phyloP scores from a whole-genome alignment of 2,329 filamentous ascomycete species.

The Colletotrichum magnum region DNA sequence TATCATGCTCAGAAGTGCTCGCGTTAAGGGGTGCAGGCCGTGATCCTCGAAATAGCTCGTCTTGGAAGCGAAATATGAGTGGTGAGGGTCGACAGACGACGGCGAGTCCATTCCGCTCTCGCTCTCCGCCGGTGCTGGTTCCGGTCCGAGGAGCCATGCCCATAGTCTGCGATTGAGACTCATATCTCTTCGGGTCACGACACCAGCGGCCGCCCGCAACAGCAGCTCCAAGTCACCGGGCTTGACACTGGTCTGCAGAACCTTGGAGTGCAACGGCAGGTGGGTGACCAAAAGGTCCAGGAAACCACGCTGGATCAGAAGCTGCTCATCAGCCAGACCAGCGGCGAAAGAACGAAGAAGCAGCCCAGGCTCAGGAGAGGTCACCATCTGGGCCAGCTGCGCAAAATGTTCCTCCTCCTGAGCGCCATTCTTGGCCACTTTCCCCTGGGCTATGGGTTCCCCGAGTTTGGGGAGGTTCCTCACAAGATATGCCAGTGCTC shows the following conservation, averaged over 20 bases:
- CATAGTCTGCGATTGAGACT: constrained; percentile 95
- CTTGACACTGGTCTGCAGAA: constrained; percentile 83
- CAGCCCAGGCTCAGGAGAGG: constrained; percentile 91
- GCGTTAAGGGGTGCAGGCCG: constrained; percentile 81
- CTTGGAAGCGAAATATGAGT: constrained; percentile 66
- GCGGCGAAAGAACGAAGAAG: constrained; percentile 93
- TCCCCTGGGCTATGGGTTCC: constrained; percentile 50
- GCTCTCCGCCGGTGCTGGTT: constrained; percentile 63
- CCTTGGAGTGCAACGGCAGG: constrained; percentile 84
- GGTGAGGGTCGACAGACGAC: constrained; percentile 57
- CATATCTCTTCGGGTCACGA: constrained; percentile 94
- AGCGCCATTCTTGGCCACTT: constrained; percentile 47
- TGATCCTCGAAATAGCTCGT: constrained; percentile 88
- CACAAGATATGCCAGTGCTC: constrained; percentile 88
- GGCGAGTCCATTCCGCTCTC: constrained; percentile 64
- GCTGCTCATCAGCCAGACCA: constrained; percentile 87
- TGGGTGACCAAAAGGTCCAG: constrained; percentile 93
- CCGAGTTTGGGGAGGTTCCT: constrained; percentile 83
- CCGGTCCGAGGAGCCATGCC: constrained; percentile 94
- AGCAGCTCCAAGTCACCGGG: constrained; percentile 84
- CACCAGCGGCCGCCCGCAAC: constrained; percentile 85
- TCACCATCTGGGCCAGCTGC: constrained; percentile 76
- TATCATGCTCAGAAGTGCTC: constrained; percentile 84
- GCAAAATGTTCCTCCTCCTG: constrained; percentile 62
- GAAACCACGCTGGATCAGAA: constrained; percentile 94